Base-by-base conservation (phyloP, 306 rosid genomes). In the Cotoneaster glaucophyllus region DNA sequence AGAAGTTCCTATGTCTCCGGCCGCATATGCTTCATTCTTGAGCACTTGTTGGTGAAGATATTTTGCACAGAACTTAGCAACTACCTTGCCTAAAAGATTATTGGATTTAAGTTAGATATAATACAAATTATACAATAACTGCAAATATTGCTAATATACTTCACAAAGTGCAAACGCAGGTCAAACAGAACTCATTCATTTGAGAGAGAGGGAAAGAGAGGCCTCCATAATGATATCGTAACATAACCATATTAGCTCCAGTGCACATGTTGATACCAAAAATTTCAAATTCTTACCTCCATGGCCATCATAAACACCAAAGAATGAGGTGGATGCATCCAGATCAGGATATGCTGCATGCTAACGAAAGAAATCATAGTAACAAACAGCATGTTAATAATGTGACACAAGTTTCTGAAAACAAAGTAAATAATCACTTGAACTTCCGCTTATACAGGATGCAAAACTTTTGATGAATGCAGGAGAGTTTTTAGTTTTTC, bases 221-320 rank as follows among this genome's bases (percentile, higher is more conserved):
- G 53, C 18, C 54, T 28, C 67, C 58, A 54, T 43, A 39, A 81
- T 53, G 64, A 22, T 17, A 37, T 21, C 43, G 6, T 11, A 32
- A 41, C 67, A 57, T 63, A 74, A 54, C 75, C 34, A 70, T 59
- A 22, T 34, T 70, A 62, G 32, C 45, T 77, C 80, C 69, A 56
- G 52, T 45, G 80, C 34, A 70, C 37, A 77, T 52, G 25, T 44
- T 32, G 58, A 58, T 64, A 78, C 58, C 43, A 50, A 41, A 85
- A 71, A 74, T 43, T 69, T 43, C 73, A 50, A 81, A 69, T 71
- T 86, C 84, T 87, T 88, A 95, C 99, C 97, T 92, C 99, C 99
- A 83, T 95, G 97, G 74, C 97, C 99, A 86, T 95, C 97, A 79
- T 85, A 95, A 79, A 95, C 99, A 83, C 97, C 97, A 79, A 92